Evolutionary conservation across 139 green algal genomes (phyloP).

Genomic region (Monoraphidium neglectum): DNA sequence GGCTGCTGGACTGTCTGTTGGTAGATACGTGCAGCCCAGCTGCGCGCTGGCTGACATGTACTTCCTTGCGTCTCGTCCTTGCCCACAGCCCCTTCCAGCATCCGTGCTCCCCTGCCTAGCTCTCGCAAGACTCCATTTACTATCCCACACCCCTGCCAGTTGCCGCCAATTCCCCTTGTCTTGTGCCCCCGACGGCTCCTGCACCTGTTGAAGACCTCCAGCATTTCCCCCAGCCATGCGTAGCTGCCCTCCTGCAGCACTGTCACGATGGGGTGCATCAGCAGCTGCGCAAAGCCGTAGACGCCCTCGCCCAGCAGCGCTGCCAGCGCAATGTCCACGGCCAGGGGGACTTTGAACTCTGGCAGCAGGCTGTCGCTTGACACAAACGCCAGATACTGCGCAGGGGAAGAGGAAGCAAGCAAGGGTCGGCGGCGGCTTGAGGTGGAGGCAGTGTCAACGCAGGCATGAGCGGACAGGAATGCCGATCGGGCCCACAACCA

Average conservation of each 20-base stretch:
- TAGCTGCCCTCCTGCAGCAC: slow-evolving; percentile 66
- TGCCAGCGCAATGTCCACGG: slow-evolving; percentile 93
- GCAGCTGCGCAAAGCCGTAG: slow-evolving; percentile 98
- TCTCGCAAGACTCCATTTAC: too few relatives aligned
- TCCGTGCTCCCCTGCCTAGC: too few relatives aligned
- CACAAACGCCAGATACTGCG: slow-evolving; percentile 94
- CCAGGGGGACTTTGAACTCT: slow-evolving; percentile 79
- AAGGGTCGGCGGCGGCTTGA: too few relatives aligned
- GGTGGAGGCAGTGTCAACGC: too few relatives aligned
- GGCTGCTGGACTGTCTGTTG: too few relatives aligned
- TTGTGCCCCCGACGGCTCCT: background rate
- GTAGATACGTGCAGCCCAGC: too few relatives aligned
- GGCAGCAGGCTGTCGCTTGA: slow-evolving; percentile 73
- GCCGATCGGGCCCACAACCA: background rate
- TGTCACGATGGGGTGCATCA: slow-evolving; percentile 94
- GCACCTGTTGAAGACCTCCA: slow-evolving; percentile 76
- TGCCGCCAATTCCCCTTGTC: background rate
- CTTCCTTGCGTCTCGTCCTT: too few relatives aligned
- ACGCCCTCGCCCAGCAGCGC: slow-evolving; percentile 94
- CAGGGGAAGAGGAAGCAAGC: slow-evolving; percentile 48
- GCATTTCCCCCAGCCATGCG: slow-evolving; percentile 89
- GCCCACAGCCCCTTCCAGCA: too few relatives aligned
- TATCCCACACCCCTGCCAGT: background rate
- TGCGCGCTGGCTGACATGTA: too few relatives aligned
- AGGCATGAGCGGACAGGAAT: too few relatives aligned